Evolutionary conservation across 2,329 filamentous ascomycete species (phyloP).

Genomic region (Microdochium bolleyi): DNA sequence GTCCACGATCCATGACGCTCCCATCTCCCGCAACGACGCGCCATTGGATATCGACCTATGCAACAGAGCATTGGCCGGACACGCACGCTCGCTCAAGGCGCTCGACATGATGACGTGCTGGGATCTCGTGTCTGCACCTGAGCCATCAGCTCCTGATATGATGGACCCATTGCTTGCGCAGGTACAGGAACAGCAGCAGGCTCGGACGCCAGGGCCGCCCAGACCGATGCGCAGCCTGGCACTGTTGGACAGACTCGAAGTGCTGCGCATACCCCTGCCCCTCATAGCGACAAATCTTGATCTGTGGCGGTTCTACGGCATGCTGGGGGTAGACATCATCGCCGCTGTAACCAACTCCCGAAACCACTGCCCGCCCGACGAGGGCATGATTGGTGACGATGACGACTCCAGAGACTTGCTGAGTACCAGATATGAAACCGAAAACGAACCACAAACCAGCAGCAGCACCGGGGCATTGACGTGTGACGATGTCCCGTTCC

Average conservation of each 20-base stretch:
- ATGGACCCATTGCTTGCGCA: no score
- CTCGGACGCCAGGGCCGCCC: not conserved
- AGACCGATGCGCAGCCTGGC: not conserved
- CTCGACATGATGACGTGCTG: conserved; percentile 1
- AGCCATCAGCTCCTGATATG: no score
- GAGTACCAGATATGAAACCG: no score
- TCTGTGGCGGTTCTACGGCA: not conserved
- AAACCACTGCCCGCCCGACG: no score
- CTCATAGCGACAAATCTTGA: not conserved
- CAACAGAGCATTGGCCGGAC: not conserved
- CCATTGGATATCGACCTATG: not conserved
- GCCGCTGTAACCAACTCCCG: not conserved
- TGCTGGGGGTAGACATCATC: not conserved
- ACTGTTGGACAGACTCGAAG: not conserved
- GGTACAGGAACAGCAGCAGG: not conserved
- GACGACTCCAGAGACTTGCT: no score
- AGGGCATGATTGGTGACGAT: no score
- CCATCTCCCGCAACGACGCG: not conserved
- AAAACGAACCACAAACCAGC: no score
- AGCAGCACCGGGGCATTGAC: not conserved
- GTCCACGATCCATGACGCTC: not conserved
- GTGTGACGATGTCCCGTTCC: not conserved
- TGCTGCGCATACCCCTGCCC: not conserved
- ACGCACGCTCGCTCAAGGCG: not conserved
- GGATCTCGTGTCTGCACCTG: not conserved